These are phyloP conservation scores for Calonectria pseudoturangicola DNA, from an alignment of 2,329 filamentous ascomycete species.

Conservation along the genomic window DNA sequence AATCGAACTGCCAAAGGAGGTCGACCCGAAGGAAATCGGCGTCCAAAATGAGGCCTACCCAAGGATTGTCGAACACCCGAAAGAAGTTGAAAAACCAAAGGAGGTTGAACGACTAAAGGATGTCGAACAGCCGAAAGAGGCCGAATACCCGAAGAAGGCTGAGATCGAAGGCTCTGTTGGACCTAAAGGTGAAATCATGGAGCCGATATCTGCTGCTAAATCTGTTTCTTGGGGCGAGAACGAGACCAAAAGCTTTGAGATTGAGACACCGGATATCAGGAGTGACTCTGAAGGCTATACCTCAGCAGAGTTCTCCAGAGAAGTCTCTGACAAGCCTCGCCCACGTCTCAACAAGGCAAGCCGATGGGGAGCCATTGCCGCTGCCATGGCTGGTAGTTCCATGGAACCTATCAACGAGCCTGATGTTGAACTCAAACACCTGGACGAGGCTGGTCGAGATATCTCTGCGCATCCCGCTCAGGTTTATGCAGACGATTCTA, in stretches of 20 bases:
- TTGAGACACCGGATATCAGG: constrained; percentile 73
- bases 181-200: constrained; percentile 65
- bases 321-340: constrained; percentile 55
- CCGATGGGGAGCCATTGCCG: constrained; percentile 72
- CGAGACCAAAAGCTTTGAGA: constrained; percentile 78
- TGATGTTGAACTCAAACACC: constrained; percentile 48
- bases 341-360: constrained; percentile 63
- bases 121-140: too few species aligned
- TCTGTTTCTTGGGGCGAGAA: constrained; percentile 80
- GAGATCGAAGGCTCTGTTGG: constrained; percentile 61
- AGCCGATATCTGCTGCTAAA: constrained; percentile 65
- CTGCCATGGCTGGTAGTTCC: constrained; percentile 67
- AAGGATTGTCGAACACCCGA: too few species aligned
- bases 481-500: constrained; percentile 61
- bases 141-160: constrained; percentile 38
- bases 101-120: too few species aligned
- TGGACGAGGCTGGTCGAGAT: constrained; percentile 45
- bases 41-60: too few species aligned
- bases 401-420: constrained; percentile 61
- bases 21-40: too few species aligned
- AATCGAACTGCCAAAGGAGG: too few species aligned
- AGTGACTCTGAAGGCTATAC: constrained; percentile 58
- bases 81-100: too few species aligned
- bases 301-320: constrained; percentile 36
- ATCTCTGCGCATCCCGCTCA: constrained; percentile 47